Evolutionary conservation across 129 eudicot genomes (phyloP).

Genomic region (Lactuca sativa): DNA sequence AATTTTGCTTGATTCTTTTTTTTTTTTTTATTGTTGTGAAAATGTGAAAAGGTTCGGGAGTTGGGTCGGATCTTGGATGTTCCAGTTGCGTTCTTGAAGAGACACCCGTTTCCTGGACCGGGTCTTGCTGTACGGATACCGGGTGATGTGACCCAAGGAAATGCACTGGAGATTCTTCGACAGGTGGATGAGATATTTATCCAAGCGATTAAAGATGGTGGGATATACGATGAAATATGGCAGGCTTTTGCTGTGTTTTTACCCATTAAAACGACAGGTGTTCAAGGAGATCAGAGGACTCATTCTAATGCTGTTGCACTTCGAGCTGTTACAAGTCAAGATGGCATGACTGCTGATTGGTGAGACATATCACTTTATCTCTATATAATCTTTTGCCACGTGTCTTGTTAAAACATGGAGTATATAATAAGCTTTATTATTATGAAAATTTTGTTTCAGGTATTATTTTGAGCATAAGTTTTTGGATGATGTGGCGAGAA

Average conservation of each 20-base stretch:
- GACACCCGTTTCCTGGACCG: slow-evolving; percentile 98
- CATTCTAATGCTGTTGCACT: slow-evolving; percentile 79
- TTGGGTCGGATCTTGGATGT: slow-evolving; percentile 80
- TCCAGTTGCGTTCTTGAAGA: slow-evolving; percentile 69
- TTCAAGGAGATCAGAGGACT: slow-evolving; percentile 98
- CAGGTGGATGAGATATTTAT: slow-evolving; percentile 93
- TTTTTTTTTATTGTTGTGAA: background rate
- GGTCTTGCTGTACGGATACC: slow-evolving; percentile 93
- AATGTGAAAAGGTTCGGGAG: slow-evolving; percentile 65
- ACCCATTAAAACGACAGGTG: slow-evolving; percentile 78
- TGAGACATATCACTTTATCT: slow-evolving; percentile 13
- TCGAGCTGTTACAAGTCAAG: slow-evolving; percentile 96
- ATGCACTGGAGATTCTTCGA: slow-evolving; percentile 83
- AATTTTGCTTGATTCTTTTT: background rate
- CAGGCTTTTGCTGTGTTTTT: slow-evolving; percentile 94
- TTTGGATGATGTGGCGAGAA: slow-evolving; percentile 65
- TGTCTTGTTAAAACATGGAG: background rate
- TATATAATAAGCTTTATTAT: background rate
- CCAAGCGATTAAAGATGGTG: slow-evolving; percentile 83
- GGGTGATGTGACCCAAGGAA: slow-evolving; percentile 92
- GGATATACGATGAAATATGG: slow-evolving; percentile 91
- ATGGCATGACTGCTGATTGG: slow-evolving; percentile 99
- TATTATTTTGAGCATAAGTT: slow-evolving; percentile 75
- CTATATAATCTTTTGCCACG: background rate
- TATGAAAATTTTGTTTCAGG: slow-evolving; percentile 39